Evolutionary conservation across 2,329 filamentous ascomycete species (phyloP), one percentile per base, ranked within the genome.

Genomic region (Ceratocystiopsis sp.): DNA sequence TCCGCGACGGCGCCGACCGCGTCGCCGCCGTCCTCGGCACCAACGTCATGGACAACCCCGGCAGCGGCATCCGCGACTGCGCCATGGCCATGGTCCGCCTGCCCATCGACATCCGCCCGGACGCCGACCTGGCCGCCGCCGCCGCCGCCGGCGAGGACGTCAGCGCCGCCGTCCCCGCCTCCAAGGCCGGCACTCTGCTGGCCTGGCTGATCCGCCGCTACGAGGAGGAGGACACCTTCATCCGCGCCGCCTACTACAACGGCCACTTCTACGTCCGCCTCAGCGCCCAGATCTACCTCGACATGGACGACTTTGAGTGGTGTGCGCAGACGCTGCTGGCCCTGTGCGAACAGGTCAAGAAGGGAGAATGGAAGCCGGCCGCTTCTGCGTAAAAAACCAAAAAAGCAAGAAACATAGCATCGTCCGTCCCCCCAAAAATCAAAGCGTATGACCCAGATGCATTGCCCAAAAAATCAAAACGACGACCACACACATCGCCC

Each of bases 281-380:
- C 44, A 79, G 74, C 54, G 76, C 63, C 18, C 78, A 84, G 61
- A 63, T 81, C 1, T 85, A 81, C 55, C 57, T 84, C 35, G 77
- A 79, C 38, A 56, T 71, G 43, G 63, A 61, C 10, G 78, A 84
- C 58, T 84, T 81, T 53, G 68, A 73, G 50, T 76, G 68, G 68
- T 63, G 65, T n/a, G 77, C 63, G 0, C 53, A 61, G 38, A 59
- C 65, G 7, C 52, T 80, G 51, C 61, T 65, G 50, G 46, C 47
- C 21, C 45, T 55, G 2, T 50, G 49, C 37, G 40, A 45, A 11
- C 40, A 42, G 14, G 35, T 49, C 33, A 46, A 46, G 29, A 41
- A 40, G 17, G 48, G 51, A 3, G 48, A 48, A 14, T 52, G 48
- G 48, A 46, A 45, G 37, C 35, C 43, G 19, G 5, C 25, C 2